Percentiles rank a stretch among this genome's conserved stretches.
Evolutionary conservation across 148 eudicot genomes (phyloP).

Genomic region (Agrostemma githago): DNA sequence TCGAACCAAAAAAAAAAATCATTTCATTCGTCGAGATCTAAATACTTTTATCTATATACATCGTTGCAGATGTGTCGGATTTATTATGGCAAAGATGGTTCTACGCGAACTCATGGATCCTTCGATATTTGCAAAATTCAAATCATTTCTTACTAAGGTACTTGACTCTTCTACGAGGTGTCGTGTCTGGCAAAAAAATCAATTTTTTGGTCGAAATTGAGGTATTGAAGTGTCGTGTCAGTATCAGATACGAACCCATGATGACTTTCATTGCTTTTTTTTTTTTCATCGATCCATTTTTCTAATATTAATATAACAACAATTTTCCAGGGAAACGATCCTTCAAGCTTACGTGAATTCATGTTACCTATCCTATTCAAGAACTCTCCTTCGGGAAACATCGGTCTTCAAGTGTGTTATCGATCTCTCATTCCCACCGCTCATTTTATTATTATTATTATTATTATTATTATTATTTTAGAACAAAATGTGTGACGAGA

Average conservation of each 20-base stretch:
- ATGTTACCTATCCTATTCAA: slow-evolving; percentile 52
- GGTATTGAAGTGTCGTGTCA: no score
- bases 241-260: not conserved
- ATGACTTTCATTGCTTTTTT: not conserved
- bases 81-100: slow-evolving; percentile 96
- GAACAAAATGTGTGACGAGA: not conserved
- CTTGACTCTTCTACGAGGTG: not conserved
- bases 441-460: no score
- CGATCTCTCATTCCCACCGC: not conserved
- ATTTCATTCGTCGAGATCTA: not conserved
- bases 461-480: no score
- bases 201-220: no score
- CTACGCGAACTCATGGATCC: slow-evolving; percentile 96
- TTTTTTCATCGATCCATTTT: not conserved
- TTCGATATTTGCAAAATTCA: slow-evolving; percentile 58
- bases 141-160: slow-evolving; percentile 86
- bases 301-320: not conserved
- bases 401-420: slow-evolving; percentile 75
- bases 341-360: slow-evolving; percentile 95
- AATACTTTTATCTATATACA: not conserved
- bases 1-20: not conserved
- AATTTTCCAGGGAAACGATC: slow-evolving; percentile 64
- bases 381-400: slow-evolving; percentile 65
- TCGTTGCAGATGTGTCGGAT: slow-evolving; percentile 77
- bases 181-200: no score